Evolutionary conservation across 176 grass and related monocot species (phyloP).

Genomic region (Saccharum spontaneum): DNA sequence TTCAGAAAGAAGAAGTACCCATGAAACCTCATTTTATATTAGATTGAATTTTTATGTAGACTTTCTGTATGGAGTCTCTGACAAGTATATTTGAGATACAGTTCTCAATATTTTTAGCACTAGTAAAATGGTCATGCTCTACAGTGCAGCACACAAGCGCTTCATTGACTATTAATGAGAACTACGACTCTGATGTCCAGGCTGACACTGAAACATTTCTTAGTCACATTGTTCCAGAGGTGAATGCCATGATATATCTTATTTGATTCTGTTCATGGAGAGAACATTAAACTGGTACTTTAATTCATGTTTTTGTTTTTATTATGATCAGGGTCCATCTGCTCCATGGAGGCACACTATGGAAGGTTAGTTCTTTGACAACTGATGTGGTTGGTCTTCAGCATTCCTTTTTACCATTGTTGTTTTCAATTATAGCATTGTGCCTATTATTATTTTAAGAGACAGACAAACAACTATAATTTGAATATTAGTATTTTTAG

Average conservation of each 20-base stretch:
- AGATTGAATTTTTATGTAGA: not conserved
- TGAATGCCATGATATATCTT: conserved; percentile 12
- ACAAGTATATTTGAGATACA: not conserved
- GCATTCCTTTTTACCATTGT: not conserved
- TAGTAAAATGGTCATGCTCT: conserved; percentile 27
- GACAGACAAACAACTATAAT: not conserved
- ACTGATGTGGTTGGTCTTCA: not conserved
- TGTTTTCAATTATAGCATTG: not conserved
- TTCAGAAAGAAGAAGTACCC: not conserved
- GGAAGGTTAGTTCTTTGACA: conserved; percentile 56
- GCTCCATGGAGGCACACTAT: conserved; percentile 96
- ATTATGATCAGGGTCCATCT: conserved; percentile 65
- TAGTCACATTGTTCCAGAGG: conserved; percentile 89
- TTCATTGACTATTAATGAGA: conserved; percentile 96
- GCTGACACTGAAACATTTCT: conserved; percentile 94
- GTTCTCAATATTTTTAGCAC: not conserved
- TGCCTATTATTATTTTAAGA: conserved; percentile 4
- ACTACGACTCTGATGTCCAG: conserved; percentile 95
- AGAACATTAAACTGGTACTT: not conserved
- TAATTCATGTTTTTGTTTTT: not conserved
- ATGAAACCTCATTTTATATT: not conserved
- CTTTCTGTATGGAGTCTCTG: not conserved
- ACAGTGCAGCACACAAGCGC: conserved; percentile 98
- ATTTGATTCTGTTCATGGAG: conserved; percentile 12
- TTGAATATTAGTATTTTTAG: not conserved